Evolutionary conservation across 139 green algal genomes (phyloP).

Genomic region (Protoeuglena noctilucae): DNA sequence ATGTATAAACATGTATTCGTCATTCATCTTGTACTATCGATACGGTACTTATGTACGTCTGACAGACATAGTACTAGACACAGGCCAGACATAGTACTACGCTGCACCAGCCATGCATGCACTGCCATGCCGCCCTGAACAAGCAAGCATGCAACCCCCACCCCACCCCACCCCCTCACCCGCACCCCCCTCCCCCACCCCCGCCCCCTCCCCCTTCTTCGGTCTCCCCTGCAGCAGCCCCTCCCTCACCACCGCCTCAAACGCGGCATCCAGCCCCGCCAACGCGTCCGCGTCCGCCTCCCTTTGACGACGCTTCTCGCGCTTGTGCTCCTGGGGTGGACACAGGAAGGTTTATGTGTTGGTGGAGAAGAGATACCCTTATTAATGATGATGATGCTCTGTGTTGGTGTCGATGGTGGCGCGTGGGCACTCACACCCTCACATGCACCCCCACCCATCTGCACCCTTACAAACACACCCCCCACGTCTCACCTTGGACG

Average conservation of each 20-base stretch:
- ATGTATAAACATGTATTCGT: too few relatives aligned
- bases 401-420: too few relatives aligned
- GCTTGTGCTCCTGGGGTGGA: constrained; percentile 37
- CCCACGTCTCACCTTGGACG: too few relatives aligned
- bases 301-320: constrained; percentile 50
- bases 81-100: too few relatives aligned
- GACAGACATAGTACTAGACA: too few relatives aligned
- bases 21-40: too few relatives aligned
- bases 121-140: neutral
- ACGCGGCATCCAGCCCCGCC: constrained; percentile 55
- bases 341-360: neutral
- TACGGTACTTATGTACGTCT: too few relatives aligned
- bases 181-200: too few relatives aligned
- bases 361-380: neutral
- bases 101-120: neutral
- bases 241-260: constrained; percentile 30
- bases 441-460: too few relatives aligned
- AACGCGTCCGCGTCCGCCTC: constrained; percentile 68
- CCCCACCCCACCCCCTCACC: neutral
- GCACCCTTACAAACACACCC: too few relatives aligned
- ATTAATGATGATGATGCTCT: neutral
- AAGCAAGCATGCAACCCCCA: neutral
- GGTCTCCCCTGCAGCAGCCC: too few relatives aligned
- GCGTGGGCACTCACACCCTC: too few relatives aligned
- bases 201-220: constrained; percentile 5